Evolutionary conservation across 106 monocot genomes (phyloP).

Genomic region (Gastrodia elata): DNA sequence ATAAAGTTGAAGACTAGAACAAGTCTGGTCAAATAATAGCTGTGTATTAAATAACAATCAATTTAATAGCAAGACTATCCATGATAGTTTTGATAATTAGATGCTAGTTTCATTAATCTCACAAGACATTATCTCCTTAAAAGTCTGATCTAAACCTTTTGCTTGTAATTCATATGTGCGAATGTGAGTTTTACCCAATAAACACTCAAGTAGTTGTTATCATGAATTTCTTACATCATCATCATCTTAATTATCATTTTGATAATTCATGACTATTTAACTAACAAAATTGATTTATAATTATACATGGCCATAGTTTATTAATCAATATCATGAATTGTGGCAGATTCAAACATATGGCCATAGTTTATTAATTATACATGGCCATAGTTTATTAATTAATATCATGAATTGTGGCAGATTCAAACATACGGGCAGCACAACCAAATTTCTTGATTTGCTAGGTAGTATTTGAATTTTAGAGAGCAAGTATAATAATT

Average conservation of each 20-base stretch:
- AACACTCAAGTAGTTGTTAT: background rate
- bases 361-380: too few relatives aligned
- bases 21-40: too few relatives aligned
- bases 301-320: background rate
- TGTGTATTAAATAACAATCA: background rate
- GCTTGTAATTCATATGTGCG: background rate
- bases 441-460: too few relatives aligned
- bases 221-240: background rate
- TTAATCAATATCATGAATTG: too few relatives aligned
- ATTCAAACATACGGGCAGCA: too few relatives aligned
- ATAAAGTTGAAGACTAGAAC: too few relatives aligned
- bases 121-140: background rate
- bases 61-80: background rate
- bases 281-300: background rate
- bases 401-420: too few relatives aligned
- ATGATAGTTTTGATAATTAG: background rate
- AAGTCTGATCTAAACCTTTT: background rate
- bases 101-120: background rate
- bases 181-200: background rate
- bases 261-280: background rate
- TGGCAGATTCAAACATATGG: too few relatives aligned
- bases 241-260: background rate
- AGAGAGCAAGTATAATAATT: too few relatives aligned
- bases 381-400: too few relatives aligned
- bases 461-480: too few relatives aligned